Evolutionary conservation across 2,329 filamentous ascomycete genomes (phyloP), one percentile per base, ranked within the genome.

Genomic region (Fusarium hostae): DNA sequence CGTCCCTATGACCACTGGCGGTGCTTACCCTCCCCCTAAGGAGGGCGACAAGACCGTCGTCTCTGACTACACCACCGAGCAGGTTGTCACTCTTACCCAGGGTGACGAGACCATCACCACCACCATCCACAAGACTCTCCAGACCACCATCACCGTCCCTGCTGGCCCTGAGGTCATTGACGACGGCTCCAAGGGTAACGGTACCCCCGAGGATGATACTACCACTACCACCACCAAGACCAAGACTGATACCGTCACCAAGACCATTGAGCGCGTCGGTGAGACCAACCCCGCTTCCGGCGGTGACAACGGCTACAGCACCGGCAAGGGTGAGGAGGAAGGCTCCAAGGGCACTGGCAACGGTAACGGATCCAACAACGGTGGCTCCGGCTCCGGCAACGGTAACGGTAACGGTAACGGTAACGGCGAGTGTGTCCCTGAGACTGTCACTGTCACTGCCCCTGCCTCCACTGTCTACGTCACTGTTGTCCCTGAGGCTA

Each of bases 111-210:
- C 84, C 76, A 68, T 84, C 81, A 80, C 79, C 68, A 85, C 83
- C 75, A 81, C 84, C 62, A 77, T 87, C 66, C 84, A 78, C 56
- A 79, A 82, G 66, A 85, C 83, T 66, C 77, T 82, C 71, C 73
- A 82, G 75, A 76, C 81, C 73, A 83, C 84, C 68, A 58, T 80
- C 59, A 80, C 78, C 26, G 73, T 81, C 59, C 73, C 77, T 30
- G 70, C 40, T 24, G 54, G 50, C 28, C 67, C 71, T 11, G 22
- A 75, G 59, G 63, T 56, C 50, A 76, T 72, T 35, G 58, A 47
- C 15, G 60, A 67, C 8, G 66, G 62, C 44, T 70, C 66, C 64
- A 71, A 71, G 66, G 74, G 71, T 37, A 64, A 71, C 48, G 68
- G 70, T 43, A 55, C 61, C 48, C 63, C 71, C 15, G 64, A 68